These are phyloP conservation scores for Posidonia australis DNA, from an alignment of 106 monocot species.

Conservation along the genomic window DNA sequence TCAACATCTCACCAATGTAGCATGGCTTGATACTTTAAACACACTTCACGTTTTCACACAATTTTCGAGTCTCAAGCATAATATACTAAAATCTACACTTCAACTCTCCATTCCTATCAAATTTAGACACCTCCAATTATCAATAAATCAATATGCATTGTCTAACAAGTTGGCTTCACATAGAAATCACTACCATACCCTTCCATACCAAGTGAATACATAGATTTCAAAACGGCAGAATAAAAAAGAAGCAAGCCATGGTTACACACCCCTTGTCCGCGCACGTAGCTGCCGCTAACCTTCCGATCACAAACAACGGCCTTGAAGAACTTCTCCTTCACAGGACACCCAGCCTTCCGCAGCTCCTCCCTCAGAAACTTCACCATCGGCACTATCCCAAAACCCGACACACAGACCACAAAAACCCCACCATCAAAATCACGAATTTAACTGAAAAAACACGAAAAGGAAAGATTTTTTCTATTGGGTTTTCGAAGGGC, in stretches of 20 bases:
- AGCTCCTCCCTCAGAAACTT: constrained; percentile 25
- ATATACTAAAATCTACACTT: too few relatives aligned
- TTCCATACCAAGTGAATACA: too few relatives aligned
- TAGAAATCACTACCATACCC: too few relatives aligned
- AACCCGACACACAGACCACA: not conserved
- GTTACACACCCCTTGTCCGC: constrained; percentile 22
- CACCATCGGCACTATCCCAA: constrained; percentile 23
- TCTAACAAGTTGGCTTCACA: too few relatives aligned
- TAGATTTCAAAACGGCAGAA: constrained; percentile 12
- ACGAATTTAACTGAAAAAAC: not conserved
- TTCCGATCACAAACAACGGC: constrained; percentile 13
- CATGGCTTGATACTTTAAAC: too few relatives aligned
- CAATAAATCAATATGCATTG: too few relatives aligned
- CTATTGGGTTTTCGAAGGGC: not conserved
- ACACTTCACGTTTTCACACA: too few relatives aligned
- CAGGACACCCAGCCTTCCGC: constrained; percentile 22
- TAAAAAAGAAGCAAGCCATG: not conserved
- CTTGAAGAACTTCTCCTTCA: constrained; percentile 20
- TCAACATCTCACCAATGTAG: too few relatives aligned
- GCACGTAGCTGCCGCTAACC: constrained; percentile 19
- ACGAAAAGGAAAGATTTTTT: not conserved
- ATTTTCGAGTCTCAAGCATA: too few relatives aligned
- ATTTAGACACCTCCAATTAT: too few relatives aligned
- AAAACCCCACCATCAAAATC: not conserved
- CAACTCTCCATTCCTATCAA: too few relatives aligned